Evolutionary conservation across 2,329 filamentous ascomycete species (phyloP), one percentile per base, ranked within the genome.

Genomic region (Stromatinia cepivora): DNA sequence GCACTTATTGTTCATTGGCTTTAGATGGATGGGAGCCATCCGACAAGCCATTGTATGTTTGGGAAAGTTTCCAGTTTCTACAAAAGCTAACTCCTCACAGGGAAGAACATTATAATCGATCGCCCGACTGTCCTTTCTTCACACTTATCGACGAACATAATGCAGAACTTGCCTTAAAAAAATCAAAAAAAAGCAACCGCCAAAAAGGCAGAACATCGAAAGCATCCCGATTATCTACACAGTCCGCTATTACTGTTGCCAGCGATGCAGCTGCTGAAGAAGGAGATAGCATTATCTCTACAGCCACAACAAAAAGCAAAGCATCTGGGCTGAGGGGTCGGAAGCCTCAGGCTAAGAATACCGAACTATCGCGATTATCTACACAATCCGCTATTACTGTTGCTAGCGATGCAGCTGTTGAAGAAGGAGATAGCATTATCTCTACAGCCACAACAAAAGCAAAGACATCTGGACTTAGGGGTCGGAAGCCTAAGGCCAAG

Each of bases 1-100:
- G 95, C 78, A 86, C 92, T 39, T 97, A 98, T 81, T 99, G 95
- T 81, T 88, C 91, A 69, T 82, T 98, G 22, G 93, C 91, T 15
- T 85, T 99, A 15, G 94, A 98, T 79, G 93, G 93, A 9, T 99
- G 96, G 95, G 95, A 98, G 78, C 90, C 91, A 1, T 89, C 90
- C 70, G 95, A 99, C 79, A 92, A 97, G 78, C 95, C 95, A 71
- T 87, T 91, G 89, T 93, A 79, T 81, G 90, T 81, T 70, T 39
- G 54, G 15, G 28, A 58, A 42, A 76, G 58, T 62, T 56, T 58
- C 25, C 1, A 46, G 6, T 25, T 20, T 58, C 46, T 52, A 52
- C 34, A 22, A 20, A 52, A 39, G 34, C n/a, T 64, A 52, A 64
- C 5, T 17, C 1, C 1, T 53, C n/a, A 54, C 70, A 94, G 92